phyloP scores from a whole-genome alignment of 2,329 filamentous ascomycete genomes.

The Colletotrichum euphorbiae region DNA sequence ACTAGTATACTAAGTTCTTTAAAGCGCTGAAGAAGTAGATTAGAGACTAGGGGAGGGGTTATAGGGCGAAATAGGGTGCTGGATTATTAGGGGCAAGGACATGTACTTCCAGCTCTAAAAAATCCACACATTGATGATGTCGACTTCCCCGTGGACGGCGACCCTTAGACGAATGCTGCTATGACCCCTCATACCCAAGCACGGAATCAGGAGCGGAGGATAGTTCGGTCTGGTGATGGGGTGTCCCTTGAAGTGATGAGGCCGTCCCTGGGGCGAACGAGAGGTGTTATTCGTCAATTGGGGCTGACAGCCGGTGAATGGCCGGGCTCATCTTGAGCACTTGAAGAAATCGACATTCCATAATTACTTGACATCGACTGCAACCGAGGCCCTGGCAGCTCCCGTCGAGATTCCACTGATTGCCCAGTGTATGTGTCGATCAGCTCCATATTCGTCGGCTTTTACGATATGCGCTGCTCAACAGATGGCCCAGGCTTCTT shows the following conservation, averaged over 20 bases:
- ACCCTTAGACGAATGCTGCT: constrained; percentile 7
- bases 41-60: too few relatives aligned
- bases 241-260: background rate
- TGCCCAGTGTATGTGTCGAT: constrained; percentile 22
- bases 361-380: background rate
- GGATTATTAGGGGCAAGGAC: too few relatives aligned
- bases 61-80: too few relatives aligned
- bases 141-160: background rate
- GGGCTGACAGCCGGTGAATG: background rate
- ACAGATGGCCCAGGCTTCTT: constrained; percentile 22
- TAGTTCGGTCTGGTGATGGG: background rate
- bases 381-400: background rate
- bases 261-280: background rate
- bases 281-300: constrained; percentile 20
- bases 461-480: constrained; percentile 4
- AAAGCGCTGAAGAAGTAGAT: too few relatives aligned
- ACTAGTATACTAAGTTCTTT: too few relatives aligned
- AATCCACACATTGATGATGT: too few relatives aligned
- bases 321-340: constrained; percentile 15
- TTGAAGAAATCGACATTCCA: background rate
- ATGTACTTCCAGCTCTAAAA: too few relatives aligned
- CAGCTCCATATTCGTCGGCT: constrained; percentile 19
- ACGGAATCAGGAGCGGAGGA: background rate
- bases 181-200: background rate
- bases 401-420: constrained; percentile 21